A percentile compares a stretch with the other conserved stretches of the same genome.
These are phyloP conservation scores for Globisporangium camurandrum DNA, from an alignment of 352 stramenopile species.

Conservation along the genomic window DNA sequence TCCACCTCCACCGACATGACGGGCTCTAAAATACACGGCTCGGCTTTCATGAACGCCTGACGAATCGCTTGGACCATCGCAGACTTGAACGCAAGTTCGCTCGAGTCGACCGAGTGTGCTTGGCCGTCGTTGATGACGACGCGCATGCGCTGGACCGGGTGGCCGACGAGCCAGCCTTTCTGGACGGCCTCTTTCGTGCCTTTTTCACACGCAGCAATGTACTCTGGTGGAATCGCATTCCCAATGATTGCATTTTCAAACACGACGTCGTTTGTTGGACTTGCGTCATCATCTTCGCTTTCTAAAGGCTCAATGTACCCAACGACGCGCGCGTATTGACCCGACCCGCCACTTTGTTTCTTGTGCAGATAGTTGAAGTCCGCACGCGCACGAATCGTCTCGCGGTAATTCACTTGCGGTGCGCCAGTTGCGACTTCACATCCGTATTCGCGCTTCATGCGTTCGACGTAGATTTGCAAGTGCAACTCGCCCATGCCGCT, in stretches of 20 bases:
- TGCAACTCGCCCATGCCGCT: constrained; percentile 98
- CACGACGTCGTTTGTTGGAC: constrained; percentile 85
- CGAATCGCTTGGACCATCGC: constrained; percentile 94
- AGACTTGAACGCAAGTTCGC: constrained; percentile 97
- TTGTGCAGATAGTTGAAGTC: constrained; percentile 99
- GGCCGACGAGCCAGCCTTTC: constrained; percentile 94
- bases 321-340: constrained; percentile 96
- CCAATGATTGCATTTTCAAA: constrained; percentile 98
- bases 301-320: constrained; percentile 98
- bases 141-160: constrained; percentile 88
- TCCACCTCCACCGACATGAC: constrained; percentile 95
- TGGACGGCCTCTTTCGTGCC: constrained; percentile 92
- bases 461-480: constrained; percentile 99
- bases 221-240: constrained; percentile 98
- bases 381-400: constrained; percentile 91
- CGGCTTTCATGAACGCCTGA: constrained; percentile 89
- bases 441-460: constrained; percentile 97
- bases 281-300: constrained; percentile 78
- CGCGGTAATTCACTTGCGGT: constrained; percentile 98
- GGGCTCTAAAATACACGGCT: constrained; percentile 93
- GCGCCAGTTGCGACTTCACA: constrained; percentile 89
- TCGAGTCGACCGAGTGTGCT: constrained; percentile 97
- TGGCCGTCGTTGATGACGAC: constrained; percentile 89
- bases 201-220: constrained; percentile 97
- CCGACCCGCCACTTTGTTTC: constrained; percentile 97